Evolutionary conservation across 805 yeast genomes (phyloP).

Genomic region (Teunomyces gatunensis): DNA sequence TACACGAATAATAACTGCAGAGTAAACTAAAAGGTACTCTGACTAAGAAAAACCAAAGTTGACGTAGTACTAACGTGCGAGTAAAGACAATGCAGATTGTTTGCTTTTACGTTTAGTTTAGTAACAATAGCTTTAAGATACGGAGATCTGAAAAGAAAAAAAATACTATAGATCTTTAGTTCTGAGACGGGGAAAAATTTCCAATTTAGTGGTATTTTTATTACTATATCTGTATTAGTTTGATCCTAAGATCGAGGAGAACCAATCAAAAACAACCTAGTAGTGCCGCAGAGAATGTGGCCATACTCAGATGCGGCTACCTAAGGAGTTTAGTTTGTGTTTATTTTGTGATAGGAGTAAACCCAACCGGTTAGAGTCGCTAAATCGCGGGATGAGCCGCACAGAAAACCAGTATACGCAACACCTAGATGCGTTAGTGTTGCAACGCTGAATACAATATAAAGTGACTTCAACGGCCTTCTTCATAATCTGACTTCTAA

Average conservation of each 20-base stretch:
- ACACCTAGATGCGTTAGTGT: neutral
- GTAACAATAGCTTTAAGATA: too few species aligned
- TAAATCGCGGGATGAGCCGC: constrained; percentile 5
- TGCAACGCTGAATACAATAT: neutral
- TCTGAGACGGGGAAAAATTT: neutral
- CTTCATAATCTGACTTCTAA: neutral
- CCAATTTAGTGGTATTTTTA: neutral
- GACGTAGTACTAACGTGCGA: neutral
- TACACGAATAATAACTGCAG: neutral
- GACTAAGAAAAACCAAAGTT: neutral
- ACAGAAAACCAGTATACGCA: neutral
- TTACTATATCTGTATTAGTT: neutral
- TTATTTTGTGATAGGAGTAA: neutral
- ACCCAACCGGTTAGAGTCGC: constrained; percentile 6
- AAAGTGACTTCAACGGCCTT: neutral
- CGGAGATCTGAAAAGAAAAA: too few species aligned
- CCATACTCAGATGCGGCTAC: neutral
- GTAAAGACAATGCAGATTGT: too few species aligned
- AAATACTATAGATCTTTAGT: too few species aligned
- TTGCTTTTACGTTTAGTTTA: too few species aligned
- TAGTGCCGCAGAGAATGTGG: neutral
- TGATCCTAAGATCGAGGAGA: too few species aligned
- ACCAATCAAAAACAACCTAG: too few species aligned
- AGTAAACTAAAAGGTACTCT: neutral
- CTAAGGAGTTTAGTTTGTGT: neutral